Evolutionary conservation across 192 early-diverging fungal species (phyloP).

Genomic region (Mortierella antarctica): DNA sequence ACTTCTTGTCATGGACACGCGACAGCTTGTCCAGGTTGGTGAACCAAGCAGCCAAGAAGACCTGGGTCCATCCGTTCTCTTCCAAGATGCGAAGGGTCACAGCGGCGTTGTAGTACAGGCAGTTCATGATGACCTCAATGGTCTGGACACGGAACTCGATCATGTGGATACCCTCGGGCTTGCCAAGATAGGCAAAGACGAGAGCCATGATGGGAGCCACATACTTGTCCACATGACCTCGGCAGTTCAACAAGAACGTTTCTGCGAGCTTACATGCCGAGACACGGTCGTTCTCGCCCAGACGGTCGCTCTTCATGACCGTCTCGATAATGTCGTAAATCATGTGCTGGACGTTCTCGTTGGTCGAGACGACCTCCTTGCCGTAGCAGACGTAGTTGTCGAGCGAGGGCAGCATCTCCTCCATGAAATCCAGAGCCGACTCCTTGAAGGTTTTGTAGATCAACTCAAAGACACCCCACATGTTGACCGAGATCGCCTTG

Average conservation of each 20-base stretch:
- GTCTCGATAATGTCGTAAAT: conserved; percentile 90
- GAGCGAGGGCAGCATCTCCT: conserved; percentile 90
- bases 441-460: conserved; percentile 84
- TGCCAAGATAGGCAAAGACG: conserved; percentile 71
- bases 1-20: conserved; percentile 96
- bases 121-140: conserved; percentile 87
- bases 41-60: conserved; percentile 85
- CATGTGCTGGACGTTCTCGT: conserved; percentile 75
- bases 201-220: conserved; percentile 79
- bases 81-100: conserved; percentile 83
- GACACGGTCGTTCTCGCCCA: conserved; percentile 83
- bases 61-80: conserved; percentile 78
- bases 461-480: conserved; percentile 86
- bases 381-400: conserved; percentile 94
- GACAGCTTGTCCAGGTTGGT: conserved; percentile 75
- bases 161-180: conserved; percentile 69
- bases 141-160: conserved; percentile 76
- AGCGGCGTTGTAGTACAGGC: conserved; percentile 87
- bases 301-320: conserved; percentile 80
- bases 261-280: conserved; percentile 89
- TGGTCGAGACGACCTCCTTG: conserved; percentile 76
- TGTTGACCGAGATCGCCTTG: conserved; percentile 83
- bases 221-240: conserved; percentile 83
- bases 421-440: conserved; percentile 87
- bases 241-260: conserved; percentile 85